Percentiles rank a stretch among this genome's conserved stretches.
Evolutionary conservation across 179 eudicot species (phyloP).

Genomic region (Sideroxylon spinosum): DNA sequence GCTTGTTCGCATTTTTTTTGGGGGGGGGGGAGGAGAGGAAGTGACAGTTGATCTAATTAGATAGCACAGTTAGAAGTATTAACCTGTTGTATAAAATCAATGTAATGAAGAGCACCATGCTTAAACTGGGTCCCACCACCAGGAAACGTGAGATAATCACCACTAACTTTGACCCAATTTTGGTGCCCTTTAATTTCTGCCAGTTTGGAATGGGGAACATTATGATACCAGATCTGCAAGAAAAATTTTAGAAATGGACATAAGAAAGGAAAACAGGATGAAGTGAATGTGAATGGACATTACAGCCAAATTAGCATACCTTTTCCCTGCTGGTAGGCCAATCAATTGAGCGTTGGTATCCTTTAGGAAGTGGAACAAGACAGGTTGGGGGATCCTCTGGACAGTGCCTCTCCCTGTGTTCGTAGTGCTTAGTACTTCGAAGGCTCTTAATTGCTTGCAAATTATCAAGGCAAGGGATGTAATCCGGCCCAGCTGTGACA

Average conservation of each 20-base stretch:
- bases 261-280: conserved; percentile 12
- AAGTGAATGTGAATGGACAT: background rate
- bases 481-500: conserved; percentile 75
- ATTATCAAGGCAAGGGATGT: conserved; percentile 95
- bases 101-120: conserved; percentile 88
- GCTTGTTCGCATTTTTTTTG: background rate
- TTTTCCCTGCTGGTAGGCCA: conserved; percentile 95
- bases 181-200: conserved; percentile 83
- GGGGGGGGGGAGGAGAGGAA: background rate
- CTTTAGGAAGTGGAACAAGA: conserved; percentile 88
- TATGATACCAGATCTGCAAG: conserved; percentile 80
- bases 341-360: conserved; percentile 64
- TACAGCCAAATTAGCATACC: conserved; percentile 30
- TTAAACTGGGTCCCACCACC: conserved; percentile 97
- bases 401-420: conserved; percentile 94
- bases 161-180: conserved; percentile 87
- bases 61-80: conserved; percentile 13
- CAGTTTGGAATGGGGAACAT: conserved; percentile 82
- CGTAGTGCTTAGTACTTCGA: conserved; percentile 68
- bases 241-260: conserved; percentile 9
- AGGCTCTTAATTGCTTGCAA: conserved; percentile 66
- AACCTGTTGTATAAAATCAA: conserved; percentile 74
- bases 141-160: conserved; percentile 85
- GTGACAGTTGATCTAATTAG: background rate
- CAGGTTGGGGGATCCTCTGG: conserved; percentile 84